These are phyloP conservation scores for Alternaria viburni DNA, from an alignment of 2,329 filamentous ascomycete species.

Conservation along the genomic window DNA sequence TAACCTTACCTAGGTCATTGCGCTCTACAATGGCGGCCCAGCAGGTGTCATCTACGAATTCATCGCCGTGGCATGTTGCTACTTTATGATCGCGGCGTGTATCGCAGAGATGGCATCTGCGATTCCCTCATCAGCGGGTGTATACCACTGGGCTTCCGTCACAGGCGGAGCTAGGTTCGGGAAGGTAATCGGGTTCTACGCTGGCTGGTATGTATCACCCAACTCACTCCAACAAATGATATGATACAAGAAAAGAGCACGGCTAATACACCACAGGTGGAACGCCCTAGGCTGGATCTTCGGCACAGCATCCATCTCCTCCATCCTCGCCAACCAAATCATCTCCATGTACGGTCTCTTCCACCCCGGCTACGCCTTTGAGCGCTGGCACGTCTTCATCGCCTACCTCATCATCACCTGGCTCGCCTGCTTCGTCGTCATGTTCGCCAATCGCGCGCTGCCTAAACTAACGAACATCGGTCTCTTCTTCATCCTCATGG, in stretches of 20 bases:
- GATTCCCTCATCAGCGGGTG: conserved; percentile 52
- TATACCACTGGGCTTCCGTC: conserved; percentile 62
- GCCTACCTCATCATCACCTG: conserved; percentile 57
- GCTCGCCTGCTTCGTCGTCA: conserved; percentile 54
- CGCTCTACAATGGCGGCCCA: conserved; percentile 55
- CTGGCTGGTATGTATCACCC: conserved; percentile 49
- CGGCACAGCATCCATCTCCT: conserved; percentile 51
- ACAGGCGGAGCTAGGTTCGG: conserved; percentile 56
- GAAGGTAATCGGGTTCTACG: conserved; percentile 57
- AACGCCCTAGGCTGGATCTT: conserved; percentile 60
- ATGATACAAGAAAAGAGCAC: neutral
- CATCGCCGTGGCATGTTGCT: conserved; percentile 58
- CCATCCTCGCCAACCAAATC: conserved; percentile 55
- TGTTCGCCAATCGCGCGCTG: conserved; percentile 62
- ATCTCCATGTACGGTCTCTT: conserved; percentile 58
- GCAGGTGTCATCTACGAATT: conserved; percentile 57
- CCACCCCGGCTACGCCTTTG: conserved; percentile 53
- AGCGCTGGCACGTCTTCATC: conserved; percentile 61
- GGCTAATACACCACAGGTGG: conserved; percentile 47
- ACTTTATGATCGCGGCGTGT: conserved; percentile 58
- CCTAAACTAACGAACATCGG: conserved; percentile 63
- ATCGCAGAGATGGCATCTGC: conserved; percentile 59
- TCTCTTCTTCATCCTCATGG: conserved; percentile 59
- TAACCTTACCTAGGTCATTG: conserved; percentile 37
- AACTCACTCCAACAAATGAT: neutral